phyloP scores from a whole-genome alignment of 1,284 basidiomycete genomes.

The Melampsora larici-populina region DNA sequence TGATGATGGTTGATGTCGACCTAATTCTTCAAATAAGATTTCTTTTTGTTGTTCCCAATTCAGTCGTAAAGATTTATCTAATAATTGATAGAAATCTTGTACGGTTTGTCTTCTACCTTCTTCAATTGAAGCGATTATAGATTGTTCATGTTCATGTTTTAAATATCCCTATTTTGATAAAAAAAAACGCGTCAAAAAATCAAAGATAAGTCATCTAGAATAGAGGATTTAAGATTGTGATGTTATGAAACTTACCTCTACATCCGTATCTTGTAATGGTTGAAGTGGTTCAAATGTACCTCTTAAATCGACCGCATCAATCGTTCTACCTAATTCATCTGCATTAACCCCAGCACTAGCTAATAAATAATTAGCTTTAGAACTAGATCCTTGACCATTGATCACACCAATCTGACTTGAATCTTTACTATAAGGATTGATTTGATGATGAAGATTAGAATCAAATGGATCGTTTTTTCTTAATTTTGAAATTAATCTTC shows the following conservation, averaged over 20 bases:
- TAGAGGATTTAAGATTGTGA: not conserved
- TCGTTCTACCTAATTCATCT: constrained; percentile 70
- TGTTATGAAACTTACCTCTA: constrained; percentile 57
- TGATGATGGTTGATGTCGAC: constrained; percentile 58
- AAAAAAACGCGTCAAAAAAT: not conserved
- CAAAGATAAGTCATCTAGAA: too few relatives aligned
- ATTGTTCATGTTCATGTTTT: constrained; percentile 87
- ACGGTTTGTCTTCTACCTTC: constrained; percentile 75
- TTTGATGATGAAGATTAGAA: constrained; percentile 44
- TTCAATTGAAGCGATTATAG: constrained; percentile 87
- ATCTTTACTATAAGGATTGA: constrained; percentile 27
- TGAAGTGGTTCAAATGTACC: constrained; percentile 84
- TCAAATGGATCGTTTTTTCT: constrained; percentile 55
- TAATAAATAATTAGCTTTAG: constrained; percentile 60
- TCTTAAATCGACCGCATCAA: constrained; percentile 74
- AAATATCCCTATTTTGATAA: constrained; percentile 63
- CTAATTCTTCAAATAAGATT: constrained; percentile 83
- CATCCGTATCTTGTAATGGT: constrained; percentile 83
- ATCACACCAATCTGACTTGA: constrained; percentile 42
- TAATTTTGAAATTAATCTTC: constrained; percentile 65
- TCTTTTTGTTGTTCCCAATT: constrained; percentile 90
- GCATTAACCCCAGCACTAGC: constrained; percentile 87
- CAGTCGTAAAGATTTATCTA: constrained; percentile 70
- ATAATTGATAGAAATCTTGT: constrained; percentile 73
- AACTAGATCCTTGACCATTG: constrained; percentile 32